These are phyloP conservation scores for Pleomassaria siparia DNA, from an alignment of 2,329 filamentous ascomycete genomes.

Conservation along the genomic window DNA sequence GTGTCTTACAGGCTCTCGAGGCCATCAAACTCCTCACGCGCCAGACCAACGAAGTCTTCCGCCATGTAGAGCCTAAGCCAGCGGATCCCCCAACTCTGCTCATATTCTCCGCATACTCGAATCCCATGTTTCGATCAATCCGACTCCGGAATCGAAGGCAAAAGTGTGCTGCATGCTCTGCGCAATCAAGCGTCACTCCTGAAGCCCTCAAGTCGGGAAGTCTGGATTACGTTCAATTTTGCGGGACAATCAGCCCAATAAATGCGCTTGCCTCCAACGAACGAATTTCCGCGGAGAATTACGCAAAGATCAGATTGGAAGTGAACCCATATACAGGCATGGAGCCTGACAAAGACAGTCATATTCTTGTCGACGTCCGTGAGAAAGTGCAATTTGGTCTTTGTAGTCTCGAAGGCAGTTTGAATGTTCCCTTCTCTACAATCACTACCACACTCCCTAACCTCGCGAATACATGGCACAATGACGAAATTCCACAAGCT, in stretches of 20 bases:
- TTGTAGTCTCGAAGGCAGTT: conserved; percentile 70
- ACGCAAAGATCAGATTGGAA: conserved; percentile 46
- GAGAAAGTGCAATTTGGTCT: conserved; percentile 84
- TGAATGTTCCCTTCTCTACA: conserved; percentile 71
- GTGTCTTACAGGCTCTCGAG: conserved; percentile 86
- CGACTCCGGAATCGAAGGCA: conserved; percentile 68
- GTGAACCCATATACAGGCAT: conserved; percentile 38
- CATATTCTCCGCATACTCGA: conserved; percentile 58
- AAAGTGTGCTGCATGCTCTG: conserved; percentile 77
- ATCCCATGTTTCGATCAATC: conserved; percentile 69
- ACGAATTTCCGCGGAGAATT: conserved; percentile 67
- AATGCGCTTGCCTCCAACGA: conserved; percentile 63
- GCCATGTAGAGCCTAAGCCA: conserved; percentile 3
- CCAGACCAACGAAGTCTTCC: conserved; percentile 4
- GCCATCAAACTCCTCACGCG: conserved; percentile 77
- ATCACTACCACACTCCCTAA: conserved; percentile 39
- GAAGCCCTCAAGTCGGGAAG: conserved; percentile 64
- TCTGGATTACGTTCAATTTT: conserved; percentile 85
- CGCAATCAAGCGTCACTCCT: conserved; percentile 62
- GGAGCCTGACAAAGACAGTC: conserved; percentile 38
- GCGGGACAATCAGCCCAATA: conserved; percentile 63
- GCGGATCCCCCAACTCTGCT: conserved; percentile 46
- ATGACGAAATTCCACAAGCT: conserved; percentile 13
- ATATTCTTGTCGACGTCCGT: conserved; percentile 77
- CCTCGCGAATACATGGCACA: background rate